Percentiles rank a stretch among this genome's conserved stretches.
These are phyloP conservation scores for Chrysanthemum seticuspe DNA, from an alignment of 129 eudicot genomes.

Conservation along the genomic window DNA sequence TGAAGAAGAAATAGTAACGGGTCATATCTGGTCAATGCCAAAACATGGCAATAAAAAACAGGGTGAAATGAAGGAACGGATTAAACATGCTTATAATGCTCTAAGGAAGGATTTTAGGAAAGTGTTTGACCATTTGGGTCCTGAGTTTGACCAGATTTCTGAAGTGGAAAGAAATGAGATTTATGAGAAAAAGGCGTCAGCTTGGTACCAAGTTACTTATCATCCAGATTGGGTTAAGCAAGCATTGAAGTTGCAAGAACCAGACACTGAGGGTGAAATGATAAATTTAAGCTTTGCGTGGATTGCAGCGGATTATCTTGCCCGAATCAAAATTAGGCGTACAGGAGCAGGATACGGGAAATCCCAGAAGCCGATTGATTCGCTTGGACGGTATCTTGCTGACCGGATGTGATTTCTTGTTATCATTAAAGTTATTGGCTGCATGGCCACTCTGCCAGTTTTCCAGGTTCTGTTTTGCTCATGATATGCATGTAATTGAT, in stretches of 20 bases:
- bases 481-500: background rate
- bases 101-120: constrained; percentile 12
- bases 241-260: constrained; percentile 7
- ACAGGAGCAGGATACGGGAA: background rate
- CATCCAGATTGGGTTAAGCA: constrained; percentile 12
- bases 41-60: constrained; percentile 6
- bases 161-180: constrained; percentile 8
- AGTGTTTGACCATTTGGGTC: constrained; percentile 16
- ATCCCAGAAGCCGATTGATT: constrained; percentile 12
- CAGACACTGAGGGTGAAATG: background rate
- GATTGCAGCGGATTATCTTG: constrained; percentile 16
- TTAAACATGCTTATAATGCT: constrained; percentile 8
- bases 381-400: constrained; percentile 10
- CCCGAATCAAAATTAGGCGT: background rate
- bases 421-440: constrained; percentile 10
- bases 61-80: constrained; percentile 1
- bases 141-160: constrained; percentile 8
- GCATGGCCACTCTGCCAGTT: constrained; percentile 17
- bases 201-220: constrained; percentile 17
- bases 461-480: background rate
- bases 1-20: constrained; percentile 14
- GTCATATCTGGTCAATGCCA: constrained; percentile 7
- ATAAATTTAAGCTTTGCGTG: constrained; percentile 12
- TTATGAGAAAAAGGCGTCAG: constrained; percentile 6
- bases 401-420: constrained; percentile 1